A percentile compares a stretch with the other conserved stretches of the same genome.
These are phyloP conservation scores for Serendipita indica DNA, from an alignment of 768 basidiomycete genomes.

Conservation along the genomic window DNA sequence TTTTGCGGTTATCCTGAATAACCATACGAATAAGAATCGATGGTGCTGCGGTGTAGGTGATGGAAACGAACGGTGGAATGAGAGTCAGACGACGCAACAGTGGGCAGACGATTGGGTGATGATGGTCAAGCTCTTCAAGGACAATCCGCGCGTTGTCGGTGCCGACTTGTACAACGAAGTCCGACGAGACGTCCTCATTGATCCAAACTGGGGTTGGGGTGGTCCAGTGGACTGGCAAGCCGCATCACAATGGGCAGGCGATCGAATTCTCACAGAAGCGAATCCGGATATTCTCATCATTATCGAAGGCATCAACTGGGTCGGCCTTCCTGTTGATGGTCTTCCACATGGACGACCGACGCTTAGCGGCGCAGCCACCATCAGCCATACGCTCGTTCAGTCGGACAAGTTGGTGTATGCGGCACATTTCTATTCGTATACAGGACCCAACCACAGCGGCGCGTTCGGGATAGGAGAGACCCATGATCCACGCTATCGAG, in stretches of 20 bases:
- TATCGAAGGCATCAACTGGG: constrained; percentile 13
- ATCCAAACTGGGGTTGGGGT: constrained; percentile 11
- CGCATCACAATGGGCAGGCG: constrained; percentile 9
- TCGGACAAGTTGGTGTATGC: constrained; percentile 13
- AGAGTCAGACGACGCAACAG: constrained; percentile 9
- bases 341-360: constrained; percentile 8
- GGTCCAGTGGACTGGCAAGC: constrained; percentile 7
- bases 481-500: constrained; percentile 10
- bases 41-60: constrained; percentile 13
- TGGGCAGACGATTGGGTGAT: constrained; percentile 11
- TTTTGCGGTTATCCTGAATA: constrained; percentile 12
- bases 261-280: constrained; percentile 10
- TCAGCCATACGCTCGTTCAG: constrained; percentile 11
- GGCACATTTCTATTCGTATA: constrained; percentile 12
- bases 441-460: constrained; percentile 10
- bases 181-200: constrained; percentile 8
- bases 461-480: constrained; percentile 11
- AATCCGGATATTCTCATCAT: constrained; percentile 11
- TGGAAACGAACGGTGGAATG: constrained; percentile 13
- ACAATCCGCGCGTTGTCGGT: constrained; percentile 12
- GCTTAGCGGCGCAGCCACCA: neutral
- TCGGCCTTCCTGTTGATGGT: constrained; percentile 9
- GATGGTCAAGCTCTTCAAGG: constrained; percentile 12
- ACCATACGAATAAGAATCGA: constrained; percentile 10
- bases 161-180: constrained; percentile 14